Conservation (phyloP, 768 basidiomycete genomes). For the Nevesoporus exiguus region DNA sequence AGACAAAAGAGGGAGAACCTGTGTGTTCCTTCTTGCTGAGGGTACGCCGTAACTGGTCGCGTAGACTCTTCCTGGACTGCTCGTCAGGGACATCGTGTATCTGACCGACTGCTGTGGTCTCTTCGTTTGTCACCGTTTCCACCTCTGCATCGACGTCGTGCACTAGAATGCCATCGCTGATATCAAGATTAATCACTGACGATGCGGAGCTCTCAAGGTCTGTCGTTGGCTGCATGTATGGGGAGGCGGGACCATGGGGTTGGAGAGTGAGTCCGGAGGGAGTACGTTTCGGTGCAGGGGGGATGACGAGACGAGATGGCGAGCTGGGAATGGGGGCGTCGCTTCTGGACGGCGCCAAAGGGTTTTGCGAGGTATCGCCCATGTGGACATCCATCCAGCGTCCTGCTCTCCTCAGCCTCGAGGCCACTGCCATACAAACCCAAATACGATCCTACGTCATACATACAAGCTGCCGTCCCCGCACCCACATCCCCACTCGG, state of each 20-base stretch:
- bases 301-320: slow-evolving; percentile 53
- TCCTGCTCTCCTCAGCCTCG: background rate
- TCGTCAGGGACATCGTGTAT: slow-evolving; percentile 46
- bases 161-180: slow-evolving; percentile 65
- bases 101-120: slow-evolving; percentile 45
- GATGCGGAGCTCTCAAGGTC: slow-evolving; percentile 64
- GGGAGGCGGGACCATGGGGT: slow-evolving; percentile 40
- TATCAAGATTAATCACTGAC: slow-evolving; percentile 64
- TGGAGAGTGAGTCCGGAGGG: slow-evolving; percentile 57
- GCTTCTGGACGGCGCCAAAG: slow-evolving; percentile 35
- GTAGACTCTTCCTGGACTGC: slow-evolving; percentile 58
- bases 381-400: slow-evolving; percentile 7
- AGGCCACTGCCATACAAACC: slow-evolving; percentile 8
- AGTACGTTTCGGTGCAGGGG: slow-evolving; percentile 48
- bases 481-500: slow-evolving; percentile 69
- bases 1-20: slow-evolving; percentile 31
- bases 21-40: slow-evolving; percentile 49
- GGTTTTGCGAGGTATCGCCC: slow-evolving; percentile 24
- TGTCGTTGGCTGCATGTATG: slow-evolving; percentile 29
- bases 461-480: slow-evolving; percentile 43
- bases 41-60: slow-evolving; percentile 70
- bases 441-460: slow-evolving; percentile 6
- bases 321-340: slow-evolving; percentile 37
- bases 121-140: slow-evolving; percentile 53
- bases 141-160: slow-evolving; percentile 66